Conservation (phyloP, 192 early-diverging fungal species). For the Irineochytrium annulatum region DNA sequence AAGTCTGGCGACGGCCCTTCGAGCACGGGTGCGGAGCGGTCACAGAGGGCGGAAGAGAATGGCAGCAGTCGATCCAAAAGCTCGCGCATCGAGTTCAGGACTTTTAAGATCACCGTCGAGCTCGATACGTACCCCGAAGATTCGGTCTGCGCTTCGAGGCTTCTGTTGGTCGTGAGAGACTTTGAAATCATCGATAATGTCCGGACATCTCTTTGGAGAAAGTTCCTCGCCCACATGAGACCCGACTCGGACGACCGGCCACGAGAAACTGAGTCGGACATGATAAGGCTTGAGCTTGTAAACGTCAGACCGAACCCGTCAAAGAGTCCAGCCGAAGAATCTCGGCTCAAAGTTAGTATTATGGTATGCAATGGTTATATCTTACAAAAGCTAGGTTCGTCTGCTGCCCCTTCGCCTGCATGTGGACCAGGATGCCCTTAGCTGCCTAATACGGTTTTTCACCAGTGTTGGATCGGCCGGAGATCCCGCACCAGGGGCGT, state of each 20-base stretch:
- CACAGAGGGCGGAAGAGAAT: too few species aligned
- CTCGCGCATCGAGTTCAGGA: slow-evolving; percentile 46
- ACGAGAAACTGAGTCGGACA: slow-evolving; percentile 57
- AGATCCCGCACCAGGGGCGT: too few species aligned
- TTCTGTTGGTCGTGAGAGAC: slow-evolving; percentile 51
- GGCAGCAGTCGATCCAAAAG: slow-evolving; percentile 36
- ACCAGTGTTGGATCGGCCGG: too few species aligned
- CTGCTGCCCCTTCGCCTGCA: slow-evolving; percentile 80
- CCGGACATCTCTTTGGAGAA: slow-evolving; percentile 68
- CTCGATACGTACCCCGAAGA: slow-evolving; percentile 48
- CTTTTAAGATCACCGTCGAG: slow-evolving; percentile 48
- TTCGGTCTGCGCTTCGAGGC: slow-evolving; percentile 41
- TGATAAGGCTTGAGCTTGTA: slow-evolving; percentile 57
- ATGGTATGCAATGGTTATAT: not conserved
- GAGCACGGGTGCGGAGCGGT: too few species aligned
- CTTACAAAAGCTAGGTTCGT: slow-evolving; percentile 34
- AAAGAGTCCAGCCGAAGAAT: slow-evolving; percentile 49
- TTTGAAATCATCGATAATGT: slow-evolving; percentile 78
- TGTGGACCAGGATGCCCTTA: slow-evolving; percentile 90
- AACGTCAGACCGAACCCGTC: slow-evolving; percentile 54
- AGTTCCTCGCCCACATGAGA: slow-evolving; percentile 67
- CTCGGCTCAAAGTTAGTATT: slow-evolving; percentile 49
- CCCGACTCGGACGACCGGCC: slow-evolving; percentile 51
- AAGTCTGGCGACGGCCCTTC: too few species aligned
- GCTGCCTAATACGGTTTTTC: slow-evolving; percentile 80